phyloP scores from a whole-genome alignment of 2,329 filamentous ascomycete genomes.

The Ophiostoma piceae region DNA sequence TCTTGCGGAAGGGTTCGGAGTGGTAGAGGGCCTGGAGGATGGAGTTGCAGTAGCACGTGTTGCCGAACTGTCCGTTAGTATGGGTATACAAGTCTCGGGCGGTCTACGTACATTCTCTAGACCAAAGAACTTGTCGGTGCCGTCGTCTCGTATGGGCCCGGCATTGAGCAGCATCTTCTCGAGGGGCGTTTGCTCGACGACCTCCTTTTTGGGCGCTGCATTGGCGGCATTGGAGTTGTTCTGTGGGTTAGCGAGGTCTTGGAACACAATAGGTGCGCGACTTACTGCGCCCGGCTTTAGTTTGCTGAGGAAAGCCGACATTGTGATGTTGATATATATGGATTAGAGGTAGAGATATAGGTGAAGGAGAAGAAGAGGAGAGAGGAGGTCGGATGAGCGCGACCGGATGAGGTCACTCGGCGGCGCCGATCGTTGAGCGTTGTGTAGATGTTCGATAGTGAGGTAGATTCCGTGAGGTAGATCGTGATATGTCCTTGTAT shows the following conservation, averaged over 20 bases:
- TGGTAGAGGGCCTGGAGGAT: constrained; percentile 97
- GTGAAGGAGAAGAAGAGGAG: neutral
- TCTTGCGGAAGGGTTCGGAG: constrained; percentile 86
- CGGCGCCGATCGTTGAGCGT: neutral
- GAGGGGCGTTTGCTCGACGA: constrained; percentile 56
- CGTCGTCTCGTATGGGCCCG: constrained; percentile 75
- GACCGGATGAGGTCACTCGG: constrained; percentile 10
- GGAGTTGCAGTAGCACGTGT: constrained; percentile 98
- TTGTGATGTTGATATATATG: constrained; percentile 29
- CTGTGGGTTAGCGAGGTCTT: neutral
- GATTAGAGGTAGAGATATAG: neutral
- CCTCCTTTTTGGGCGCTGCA: constrained; percentile 45
- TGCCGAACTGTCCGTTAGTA: constrained; percentile 70
- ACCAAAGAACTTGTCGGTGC: constrained; percentile 96
- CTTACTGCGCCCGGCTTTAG: constrained; percentile 54
- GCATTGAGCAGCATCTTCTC: constrained; percentile 76
- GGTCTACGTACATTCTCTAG: constrained; percentile 74
- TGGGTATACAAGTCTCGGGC: neutral
- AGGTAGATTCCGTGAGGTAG: neutral
- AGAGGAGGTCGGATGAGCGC: constrained; percentile 4
- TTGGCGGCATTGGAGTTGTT: constrained; percentile 32
- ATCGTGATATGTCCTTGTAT: neutral
- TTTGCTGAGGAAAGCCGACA: constrained; percentile 54
- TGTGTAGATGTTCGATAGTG: neutral
- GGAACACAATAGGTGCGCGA: constrained; percentile 28